Base-by-base conservation (phyloP, 345 rosid genomes). In the Physaria fendleri region DNA sequence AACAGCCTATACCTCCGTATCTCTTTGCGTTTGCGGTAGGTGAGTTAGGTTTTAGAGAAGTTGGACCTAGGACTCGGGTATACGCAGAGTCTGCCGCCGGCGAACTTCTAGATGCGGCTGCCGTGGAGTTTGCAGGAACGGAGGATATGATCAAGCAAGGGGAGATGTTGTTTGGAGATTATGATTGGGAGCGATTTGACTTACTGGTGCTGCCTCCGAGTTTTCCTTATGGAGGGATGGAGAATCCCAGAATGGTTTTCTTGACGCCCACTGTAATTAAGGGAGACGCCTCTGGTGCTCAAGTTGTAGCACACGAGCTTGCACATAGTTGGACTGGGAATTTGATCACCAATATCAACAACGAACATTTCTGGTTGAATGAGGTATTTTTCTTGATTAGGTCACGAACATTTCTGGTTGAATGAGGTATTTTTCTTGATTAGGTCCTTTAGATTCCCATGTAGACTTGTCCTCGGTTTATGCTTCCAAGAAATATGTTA, bases 291-390 rank as follows among this genome's bases (percentile, higher is more conserved):
- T 74, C 84, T 29, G 96, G 98, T 1, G 98, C 95, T 10, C 91
- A 86, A 72, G 84, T 88, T 13, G 95, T 92, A 23, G 98, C 95
- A 0, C 96, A 88, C 39, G 93, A 88, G 78, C 82, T 92, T 5
- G 98, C 98, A 0, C 96, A 88, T 65, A 92, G 93, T 63, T 88
- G 98, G 95, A 92, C 96, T 1, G 95, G 89, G 21, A 92, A 92
- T 64, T 70, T 92, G 79, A 92, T 92, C 24, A 88, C 96, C 40
- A 92, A 88, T 61, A 77, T 63, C 64, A 88, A 80, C 59, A 92
- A 92, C 14, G 90, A 92, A 32, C 98, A 92, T 66, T 92, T 92
- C 54, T 88, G 98, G 96, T 72, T 92, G 74, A 92, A 92, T 68
- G 98, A 92, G 95, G 98, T 91, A 71, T 8, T 2, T n/a, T 20